Conservation (phyloP, 2,329 filamentous ascomycete species). For the Elsinoe fawcettii region DNA sequence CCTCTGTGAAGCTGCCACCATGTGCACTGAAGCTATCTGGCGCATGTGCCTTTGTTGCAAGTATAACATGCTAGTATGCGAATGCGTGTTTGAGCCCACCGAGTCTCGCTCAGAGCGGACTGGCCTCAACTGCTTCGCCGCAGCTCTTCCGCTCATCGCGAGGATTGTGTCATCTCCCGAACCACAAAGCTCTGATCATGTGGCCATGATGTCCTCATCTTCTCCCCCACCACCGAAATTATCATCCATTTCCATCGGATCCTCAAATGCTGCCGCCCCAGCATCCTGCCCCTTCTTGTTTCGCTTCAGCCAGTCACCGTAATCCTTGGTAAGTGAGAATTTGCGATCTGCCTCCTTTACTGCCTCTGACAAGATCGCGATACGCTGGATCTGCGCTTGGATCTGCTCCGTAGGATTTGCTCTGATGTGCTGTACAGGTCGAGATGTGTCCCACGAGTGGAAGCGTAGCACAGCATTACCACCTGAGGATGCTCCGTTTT, state of each 20-base stretch:
- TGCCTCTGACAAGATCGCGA: conserved; percentile 44
- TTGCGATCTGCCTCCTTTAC: conserved; percentile 49
- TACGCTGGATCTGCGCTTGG: conserved; percentile 42
- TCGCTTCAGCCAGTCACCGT: conserved; percentile 46
- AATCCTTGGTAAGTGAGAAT: conserved; percentile 52
- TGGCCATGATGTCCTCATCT: conserved; percentile 28
- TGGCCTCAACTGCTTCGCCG: background rate
- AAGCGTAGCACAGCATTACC: conserved; percentile 47
- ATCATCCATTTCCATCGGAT: conserved; percentile 33
- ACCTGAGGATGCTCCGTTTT: background rate
- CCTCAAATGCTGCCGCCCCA: conserved; percentile 27
- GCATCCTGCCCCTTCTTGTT: conserved; percentile 33
- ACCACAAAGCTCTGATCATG: background rate
- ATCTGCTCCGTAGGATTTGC: conserved; percentile 32
- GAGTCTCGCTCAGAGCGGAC: no score
- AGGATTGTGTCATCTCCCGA: background rate
- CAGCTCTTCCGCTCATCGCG: no score
- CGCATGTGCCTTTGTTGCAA: background rate
- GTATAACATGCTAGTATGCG: background rate
- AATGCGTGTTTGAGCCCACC: background rate
- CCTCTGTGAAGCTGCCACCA: background rate
- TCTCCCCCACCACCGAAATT: conserved; percentile 21
- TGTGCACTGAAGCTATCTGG: background rate
- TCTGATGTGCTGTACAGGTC: conserved; percentile 15
- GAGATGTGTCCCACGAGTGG: conserved; percentile 27